Evolutionary conservation across 768 basidiomycete genomes (phyloP).

Genomic region (Mycena maculata): DNA sequence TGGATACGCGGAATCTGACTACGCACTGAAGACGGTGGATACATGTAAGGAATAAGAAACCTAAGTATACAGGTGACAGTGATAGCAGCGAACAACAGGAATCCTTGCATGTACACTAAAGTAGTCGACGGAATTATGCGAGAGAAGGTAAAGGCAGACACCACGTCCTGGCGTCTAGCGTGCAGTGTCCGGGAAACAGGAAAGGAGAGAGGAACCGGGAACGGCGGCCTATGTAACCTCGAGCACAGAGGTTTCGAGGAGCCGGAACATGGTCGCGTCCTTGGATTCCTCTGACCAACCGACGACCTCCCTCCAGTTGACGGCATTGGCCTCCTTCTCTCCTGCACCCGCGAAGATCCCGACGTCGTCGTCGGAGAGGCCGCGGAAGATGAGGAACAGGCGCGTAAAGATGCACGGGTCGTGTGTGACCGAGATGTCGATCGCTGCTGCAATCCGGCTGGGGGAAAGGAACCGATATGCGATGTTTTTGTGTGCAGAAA

Average conservation of each 20-base stretch:
- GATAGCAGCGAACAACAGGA: slow-evolving; percentile 23
- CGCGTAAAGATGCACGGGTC: slow-evolving; percentile 87
- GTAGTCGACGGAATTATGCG: slow-evolving; percentile 20
- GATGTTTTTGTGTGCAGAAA: slow-evolving; percentile 84
- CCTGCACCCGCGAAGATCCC: slow-evolving; percentile 80
- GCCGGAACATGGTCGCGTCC: slow-evolving; percentile 77
- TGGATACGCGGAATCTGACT: background rate
- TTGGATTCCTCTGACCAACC: slow-evolving; percentile 87
- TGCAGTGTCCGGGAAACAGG: background rate
- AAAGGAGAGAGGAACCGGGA: slow-evolving; percentile 1
- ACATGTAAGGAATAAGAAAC: slow-evolving; percentile 25
- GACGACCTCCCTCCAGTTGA: slow-evolving; percentile 85
- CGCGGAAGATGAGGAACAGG: slow-evolving; percentile 88
- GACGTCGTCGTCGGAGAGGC: slow-evolving; percentile 83
- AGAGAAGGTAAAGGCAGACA: slow-evolving; percentile 8
- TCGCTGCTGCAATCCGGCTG: slow-evolving; percentile 82
- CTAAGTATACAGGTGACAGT: slow-evolving; percentile 32
- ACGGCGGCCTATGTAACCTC: slow-evolving; percentile 52
- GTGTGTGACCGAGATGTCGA: slow-evolving; percentile 86
- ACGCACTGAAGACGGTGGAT: slow-evolving; percentile 22
- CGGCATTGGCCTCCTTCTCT: slow-evolving; percentile 85
- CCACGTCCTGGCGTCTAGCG: slow-evolving; percentile 12
- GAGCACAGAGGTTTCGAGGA: slow-evolving; percentile 82
- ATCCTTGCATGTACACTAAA: slow-evolving; percentile 28
- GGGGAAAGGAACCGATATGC: slow-evolving; percentile 91